Conservation (phyloP, 106 monocot genomes). For the Ottelia alismoides region DNA sequence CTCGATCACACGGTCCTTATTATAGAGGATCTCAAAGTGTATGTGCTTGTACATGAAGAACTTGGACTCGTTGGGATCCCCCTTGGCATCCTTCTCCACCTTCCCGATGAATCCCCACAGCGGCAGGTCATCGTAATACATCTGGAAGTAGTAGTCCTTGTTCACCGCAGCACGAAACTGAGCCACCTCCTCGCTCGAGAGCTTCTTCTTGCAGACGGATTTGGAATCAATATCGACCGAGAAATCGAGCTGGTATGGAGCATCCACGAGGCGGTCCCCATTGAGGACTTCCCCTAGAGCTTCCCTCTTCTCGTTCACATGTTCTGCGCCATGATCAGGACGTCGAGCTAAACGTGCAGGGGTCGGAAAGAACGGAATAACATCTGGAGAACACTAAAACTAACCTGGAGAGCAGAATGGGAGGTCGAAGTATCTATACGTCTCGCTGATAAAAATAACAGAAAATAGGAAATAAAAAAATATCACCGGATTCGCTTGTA, state of each 20-base stretch:
- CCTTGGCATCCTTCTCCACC: slow-evolving; percentile 41
- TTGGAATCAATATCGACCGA: slow-evolving; percentile 32
- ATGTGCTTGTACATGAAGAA: slow-evolving; percentile 64
- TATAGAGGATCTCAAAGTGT: slow-evolving; percentile 47
- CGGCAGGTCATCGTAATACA: slow-evolving; percentile 86
- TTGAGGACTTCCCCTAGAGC: slow-evolving; percentile 70
- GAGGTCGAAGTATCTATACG: slow-evolving; percentile 57
- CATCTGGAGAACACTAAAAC: neutral
- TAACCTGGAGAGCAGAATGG: slow-evolving; percentile 59
- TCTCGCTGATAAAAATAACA: slow-evolving; percentile 26
- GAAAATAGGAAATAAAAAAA: no score
- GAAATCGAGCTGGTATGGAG: slow-evolving; percentile 68
- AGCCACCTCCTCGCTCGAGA: slow-evolving; percentile 52
- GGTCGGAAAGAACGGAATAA: neutral
- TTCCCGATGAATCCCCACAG: slow-evolving; percentile 82
- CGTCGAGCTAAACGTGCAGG: neutral
- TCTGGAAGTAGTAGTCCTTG: slow-evolving; percentile 82
- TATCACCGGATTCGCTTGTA: no score
- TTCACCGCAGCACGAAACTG: slow-evolving; percentile 41
- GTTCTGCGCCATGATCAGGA: slow-evolving; percentile 20
- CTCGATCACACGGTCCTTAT: slow-evolving; percentile 66
- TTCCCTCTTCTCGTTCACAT: slow-evolving; percentile 57
- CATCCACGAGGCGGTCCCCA: slow-evolving; percentile 77
- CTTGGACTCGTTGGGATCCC: slow-evolving; percentile 49
- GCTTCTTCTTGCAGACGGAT: slow-evolving; percentile 39